Base-by-base conservation (phyloP, 192 early-diverging fungal genomes). In the Dissophora ornata region DNA sequence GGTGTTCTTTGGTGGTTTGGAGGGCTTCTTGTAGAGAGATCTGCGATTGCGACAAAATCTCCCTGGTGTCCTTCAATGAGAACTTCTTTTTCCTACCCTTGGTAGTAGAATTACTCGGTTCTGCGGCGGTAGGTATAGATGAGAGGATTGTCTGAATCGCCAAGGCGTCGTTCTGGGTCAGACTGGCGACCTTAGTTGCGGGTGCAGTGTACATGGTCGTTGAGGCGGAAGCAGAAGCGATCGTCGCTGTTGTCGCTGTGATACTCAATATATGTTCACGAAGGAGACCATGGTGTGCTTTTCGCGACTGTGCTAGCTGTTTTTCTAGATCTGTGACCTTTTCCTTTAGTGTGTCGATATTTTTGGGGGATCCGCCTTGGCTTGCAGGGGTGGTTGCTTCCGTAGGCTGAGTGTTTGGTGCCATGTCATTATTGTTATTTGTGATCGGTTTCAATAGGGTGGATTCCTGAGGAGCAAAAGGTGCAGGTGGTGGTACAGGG, bases 201-300 rank as follows among this genome's bases (percentile, higher is more conserved):
- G 40, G 18, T 25, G 22, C 30, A 47, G 46, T 16, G 46, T 13
- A 9, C 33, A 44, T 28, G 12, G 19, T 29, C 0, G 36, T 36
- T 3, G 30, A 24, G 15, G 40, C 56, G 15, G 42, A 42, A 28
- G 25, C 9, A 29, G 52, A 36, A 29, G 33, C 52, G 2, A 16
- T 30, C 15, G 33, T 0, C 1, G 33, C 25, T 24, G 47, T 29
- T 7, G 33, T 0, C 1, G 33, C 25, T 24, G 47, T 29, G 13
- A 61, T 28, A 33, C 42, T 70, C 10, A 70, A 12, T 18, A 70
- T 70, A 21, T 70, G 68, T 10, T 70, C 58, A 21, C 59, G 40
- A n/a, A 73, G 47, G 13, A 73, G 38, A 1, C 26, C 21, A 42
- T 73, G 70, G 28, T 73, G 62, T 10, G 60, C 61, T 10, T 44